Evolutionary conservation across 2,329 filamentous ascomycete genomes (phyloP), one percentile per base, ranked within the genome.

Genomic region (Phyllosticta paracitricarpa): DNA sequence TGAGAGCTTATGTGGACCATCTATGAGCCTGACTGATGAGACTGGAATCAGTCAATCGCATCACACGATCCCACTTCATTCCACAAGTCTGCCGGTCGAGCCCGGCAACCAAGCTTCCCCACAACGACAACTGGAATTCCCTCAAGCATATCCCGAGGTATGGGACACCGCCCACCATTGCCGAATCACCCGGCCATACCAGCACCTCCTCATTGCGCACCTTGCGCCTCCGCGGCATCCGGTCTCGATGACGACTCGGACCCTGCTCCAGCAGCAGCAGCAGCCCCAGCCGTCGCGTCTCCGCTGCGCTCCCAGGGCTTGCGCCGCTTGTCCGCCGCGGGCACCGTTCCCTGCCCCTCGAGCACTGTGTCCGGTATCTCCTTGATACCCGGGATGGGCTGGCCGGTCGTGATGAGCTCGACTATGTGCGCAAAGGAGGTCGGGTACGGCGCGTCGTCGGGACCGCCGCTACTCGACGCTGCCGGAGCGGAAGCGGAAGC

Each of bases 391-490:
- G 91, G 91, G 53, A 97, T 88, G 0, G 89, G 87, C 67, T 90
- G 85, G 59, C 91, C 91, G 28, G 85, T 86, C 25, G 89, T 89
- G 59, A 97, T 89, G 60, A 96, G 82, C 68, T 90, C 88, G 61
- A 96, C 87, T 64, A 97, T 91, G 66, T 93, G 86, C 7, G 89
- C 87, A 73, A 97, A 96, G 1, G 85, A 87, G 56, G 86, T 86
- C 3, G 91, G 91, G 68, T 96, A 96, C 0, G 84, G 82, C 48
- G 90, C 88, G 25, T 62, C 61, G 25, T 40, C 19, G 12, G 57
- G 51, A n/a, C 51, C 19, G 4, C 33, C 19, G 4, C 33, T 22
- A 17, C 28, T 22, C 28, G 52, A 35, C 22, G 22, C 28, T 9
- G 19, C 28, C 9, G 58, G 58, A 3, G 52, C 52, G 35, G 59